Evolutionary conservation across 129 eudicot genomes (phyloP), one percentile per base, ranked within the genome.

Genomic region (Escallonia herrerae): DNA sequence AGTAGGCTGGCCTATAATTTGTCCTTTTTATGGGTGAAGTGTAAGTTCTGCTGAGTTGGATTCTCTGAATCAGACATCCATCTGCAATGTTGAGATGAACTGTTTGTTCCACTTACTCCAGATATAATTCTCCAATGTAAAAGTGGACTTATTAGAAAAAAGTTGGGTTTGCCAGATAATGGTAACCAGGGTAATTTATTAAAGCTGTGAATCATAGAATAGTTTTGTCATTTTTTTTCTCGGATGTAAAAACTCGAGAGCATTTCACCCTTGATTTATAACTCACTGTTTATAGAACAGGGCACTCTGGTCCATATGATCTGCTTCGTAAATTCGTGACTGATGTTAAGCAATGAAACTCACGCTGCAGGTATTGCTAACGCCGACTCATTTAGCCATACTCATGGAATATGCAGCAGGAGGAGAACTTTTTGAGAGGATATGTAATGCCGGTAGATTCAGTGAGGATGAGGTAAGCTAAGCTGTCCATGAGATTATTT

Each of bases 391-490:
- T 80, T 83, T 89, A 22, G 96, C 94, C 69, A 85, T 89, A 55
- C 87, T 85, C 51, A 85, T 89, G 96, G 96, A 89, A 74, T 89
- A 85, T 78, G 96, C 94, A 3, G 78, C 88, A 0, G 94, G 93
- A 10, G 96, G 96, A 13, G 96, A 89, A 74, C 96, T 85, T 76
- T 85, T 89, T 41, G 90, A 85, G 33, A 79, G 87, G 77, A 89
- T 89, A n/a, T 89, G 94, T 63, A 82, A 69, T 12, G 94, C 96
- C 7, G 96, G 96, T 13, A 80, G 96, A 76, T 89, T 89, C 64
- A 89, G 89, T 56, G 96, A 89, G 66, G 96, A 89, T 47, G 96
- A 89, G 94, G 96, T 89, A 68, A 40, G 15, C 41, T 22, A 22
- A 22, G 33, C 33, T 22, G 33, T 22, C 33, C 33, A 22, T 22